Base-by-base conservation (phyloP, 768 basidiomycete species). In the Chiua virens region DNA sequence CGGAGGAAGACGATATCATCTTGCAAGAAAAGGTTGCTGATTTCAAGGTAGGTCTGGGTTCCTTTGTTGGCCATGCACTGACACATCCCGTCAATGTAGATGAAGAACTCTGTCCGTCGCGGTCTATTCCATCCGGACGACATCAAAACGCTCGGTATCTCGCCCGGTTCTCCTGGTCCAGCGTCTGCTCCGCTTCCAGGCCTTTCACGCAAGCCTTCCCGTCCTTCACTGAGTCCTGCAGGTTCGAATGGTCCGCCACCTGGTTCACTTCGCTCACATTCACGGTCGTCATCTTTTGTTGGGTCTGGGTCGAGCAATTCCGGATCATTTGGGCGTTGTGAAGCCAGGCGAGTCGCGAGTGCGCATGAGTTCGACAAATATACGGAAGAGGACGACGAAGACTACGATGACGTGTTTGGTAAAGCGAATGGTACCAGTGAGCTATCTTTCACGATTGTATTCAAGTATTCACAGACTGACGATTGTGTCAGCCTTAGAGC, bases 351-450 rank as follows among this genome's bases (percentile, higher is more conserved):
- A 52, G 55, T 79, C 32, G 68, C 76, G 45, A 81, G 76, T 53
- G 78, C 82, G 51, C 74, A 75, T 49, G 89, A 87, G 66, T 86
- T 96, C 55, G 81, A 80, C 20, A 93, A 92, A 65, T 97, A 96
- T 67, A 75, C 89, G 7, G 93, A 96, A 69, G 84, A 83, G 9
- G 91, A 97, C 23, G 89, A 83, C 5, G 86, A 98, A 62, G 92
- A 98, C 64, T 98, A 97, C 61, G 92, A 96, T 42, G 96, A 97
- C 66, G 85, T 98, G 10, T 96, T 98, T 68, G 92, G 82, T 52
- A 91, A 89, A 68, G 77, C 75, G 18, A 87, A 80, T 54, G 81
- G 82, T 22, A 75, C 79, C 11, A 74, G 89, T 89, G 54, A 68
- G 87, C 74, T n/a, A 1, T 15, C 22, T 54, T 49, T 13, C 32